These are phyloP conservation scores for Cryptococcus sp. DNA, from an alignment of 1,284 basidiomycete genomes.

Conservation along the genomic window DNA sequence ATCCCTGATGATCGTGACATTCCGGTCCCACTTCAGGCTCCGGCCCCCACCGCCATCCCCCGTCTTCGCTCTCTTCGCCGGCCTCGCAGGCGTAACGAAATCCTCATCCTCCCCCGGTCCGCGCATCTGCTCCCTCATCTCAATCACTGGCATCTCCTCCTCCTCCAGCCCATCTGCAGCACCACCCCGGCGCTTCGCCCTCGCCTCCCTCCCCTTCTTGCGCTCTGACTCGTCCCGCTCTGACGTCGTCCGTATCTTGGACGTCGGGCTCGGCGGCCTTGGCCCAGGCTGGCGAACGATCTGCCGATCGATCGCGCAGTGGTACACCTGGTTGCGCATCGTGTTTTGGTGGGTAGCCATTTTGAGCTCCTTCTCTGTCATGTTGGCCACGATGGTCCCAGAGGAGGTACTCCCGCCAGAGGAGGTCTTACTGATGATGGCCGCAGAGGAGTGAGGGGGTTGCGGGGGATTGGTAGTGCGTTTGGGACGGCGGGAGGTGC, in stretches of 20 bases:
- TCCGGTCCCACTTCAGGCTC: constrained; percentile 76
- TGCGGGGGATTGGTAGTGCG: constrained; percentile 19
- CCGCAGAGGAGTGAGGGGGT: neutral
- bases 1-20: constrained; percentile 52
- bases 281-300: constrained; percentile 66
- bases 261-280: constrained; percentile 71
- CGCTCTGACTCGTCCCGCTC: constrained; percentile 70
- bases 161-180: constrained; percentile 47
- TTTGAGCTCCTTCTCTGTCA: constrained; percentile 45
- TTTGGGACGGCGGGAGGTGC: constrained; percentile 15
- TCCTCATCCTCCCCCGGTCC: constrained; percentile 79
- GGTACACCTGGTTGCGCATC: constrained; percentile 43
- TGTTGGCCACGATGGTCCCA: constrained; percentile 22
- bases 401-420: neutral
- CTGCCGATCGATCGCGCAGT: constrained; percentile 46
- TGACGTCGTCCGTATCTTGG: constrained; percentile 66
- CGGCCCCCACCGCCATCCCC: constrained; percentile 24
- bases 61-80: constrained; percentile 37
- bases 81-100: constrained; percentile 61
- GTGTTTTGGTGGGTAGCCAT: constrained; percentile 43
- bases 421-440: neutral
- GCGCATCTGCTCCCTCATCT: constrained; percentile 35
- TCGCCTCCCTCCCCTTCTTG: constrained; percentile 58
- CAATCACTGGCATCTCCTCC: constrained; percentile 46
- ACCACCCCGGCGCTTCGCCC: constrained; percentile 60